Evolutionary conservation across 2,329 filamentous ascomycete genomes (phyloP).

Genomic region (Aspergillus flavus): DNA sequence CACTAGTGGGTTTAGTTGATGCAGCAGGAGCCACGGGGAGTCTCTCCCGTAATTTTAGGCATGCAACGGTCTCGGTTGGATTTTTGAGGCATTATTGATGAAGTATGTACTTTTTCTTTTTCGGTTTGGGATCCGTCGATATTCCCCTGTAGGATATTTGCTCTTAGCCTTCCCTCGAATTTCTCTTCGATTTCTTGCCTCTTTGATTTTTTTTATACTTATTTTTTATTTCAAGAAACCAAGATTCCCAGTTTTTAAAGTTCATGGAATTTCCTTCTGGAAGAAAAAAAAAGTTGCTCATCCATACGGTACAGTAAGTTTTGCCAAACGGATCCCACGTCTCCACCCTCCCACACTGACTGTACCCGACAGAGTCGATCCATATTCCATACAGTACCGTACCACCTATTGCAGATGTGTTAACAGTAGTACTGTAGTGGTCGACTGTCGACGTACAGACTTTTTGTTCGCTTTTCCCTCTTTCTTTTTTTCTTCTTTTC

Average conservation of each 20-base stretch:
- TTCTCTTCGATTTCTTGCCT: neutral
- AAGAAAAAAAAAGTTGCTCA: neutral
- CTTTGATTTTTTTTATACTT: neutral
- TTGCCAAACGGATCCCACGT: neutral
- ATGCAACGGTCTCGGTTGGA: neutral
- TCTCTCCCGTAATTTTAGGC: conserved; percentile 1
- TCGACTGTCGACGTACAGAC: no score
- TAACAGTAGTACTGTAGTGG: no score
- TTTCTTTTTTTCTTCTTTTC: neutral
- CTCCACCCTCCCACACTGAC: neutral
- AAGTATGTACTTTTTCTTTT: neutral
- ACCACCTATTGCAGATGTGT: neutral
- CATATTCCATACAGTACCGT: neutral
- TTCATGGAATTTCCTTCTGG: neutral
- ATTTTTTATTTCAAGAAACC: neutral
- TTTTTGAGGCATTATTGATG: neutral
- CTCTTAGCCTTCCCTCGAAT: no score
- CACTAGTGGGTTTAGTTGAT: neutral
- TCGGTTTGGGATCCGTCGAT: neutral
- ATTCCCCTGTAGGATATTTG: no score
- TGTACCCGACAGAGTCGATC: neutral
- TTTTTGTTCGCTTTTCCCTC: no score
- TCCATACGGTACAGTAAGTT: neutral
- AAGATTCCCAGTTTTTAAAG: neutral
- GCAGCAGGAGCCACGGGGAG: neutral